A percentile compares a stretch with the other conserved stretches of the same genome.
These are phyloP conservation scores for Vitis rotundifolia DNA, from an alignment of 164 flowering plant species.

Conservation along the genomic window DNA sequence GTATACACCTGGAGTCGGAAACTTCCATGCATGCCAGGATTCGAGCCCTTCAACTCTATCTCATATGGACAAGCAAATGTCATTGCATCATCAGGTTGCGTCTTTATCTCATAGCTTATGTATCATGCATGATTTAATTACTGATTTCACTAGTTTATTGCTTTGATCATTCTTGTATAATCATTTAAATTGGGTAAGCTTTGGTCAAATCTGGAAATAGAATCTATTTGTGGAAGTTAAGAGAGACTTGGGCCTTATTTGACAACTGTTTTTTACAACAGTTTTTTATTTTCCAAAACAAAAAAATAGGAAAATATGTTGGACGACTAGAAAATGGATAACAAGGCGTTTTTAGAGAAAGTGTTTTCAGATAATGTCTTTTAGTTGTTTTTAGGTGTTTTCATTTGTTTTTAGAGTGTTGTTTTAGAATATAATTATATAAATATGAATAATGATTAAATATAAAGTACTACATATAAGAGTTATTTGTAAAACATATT, in stretches of 20 bases:
- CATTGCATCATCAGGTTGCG: slow-evolving; percentile 13
- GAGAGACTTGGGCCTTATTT: background rate
- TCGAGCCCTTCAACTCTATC: slow-evolving; percentile 7
- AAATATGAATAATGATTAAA: background rate
- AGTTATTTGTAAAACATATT: too few relatives aligned
- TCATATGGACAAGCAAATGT: background rate
- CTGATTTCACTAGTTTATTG: background rate
- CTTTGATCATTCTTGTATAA: background rate
- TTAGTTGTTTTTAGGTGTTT: too few relatives aligned
- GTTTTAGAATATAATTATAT: background rate
- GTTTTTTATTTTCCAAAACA: too few relatives aligned
- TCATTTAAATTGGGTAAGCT: background rate
- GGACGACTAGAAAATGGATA: background rate
- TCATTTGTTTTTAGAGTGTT: too few relatives aligned
- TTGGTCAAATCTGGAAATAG: background rate
- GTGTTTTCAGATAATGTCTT: background rate
- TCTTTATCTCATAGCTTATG: background rate
- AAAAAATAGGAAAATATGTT: too few relatives aligned
- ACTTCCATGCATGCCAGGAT: background rate
- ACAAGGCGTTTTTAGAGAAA: background rate
- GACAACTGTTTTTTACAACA: too few relatives aligned
- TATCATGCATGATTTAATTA: background rate
- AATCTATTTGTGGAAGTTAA: background rate
- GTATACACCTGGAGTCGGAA: background rate
- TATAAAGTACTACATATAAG: background rate